Evolutionary conservation across 2,329 filamentous ascomycete genomes (phyloP).

Genomic region (Scopulariopsis brevicaulis): DNA sequence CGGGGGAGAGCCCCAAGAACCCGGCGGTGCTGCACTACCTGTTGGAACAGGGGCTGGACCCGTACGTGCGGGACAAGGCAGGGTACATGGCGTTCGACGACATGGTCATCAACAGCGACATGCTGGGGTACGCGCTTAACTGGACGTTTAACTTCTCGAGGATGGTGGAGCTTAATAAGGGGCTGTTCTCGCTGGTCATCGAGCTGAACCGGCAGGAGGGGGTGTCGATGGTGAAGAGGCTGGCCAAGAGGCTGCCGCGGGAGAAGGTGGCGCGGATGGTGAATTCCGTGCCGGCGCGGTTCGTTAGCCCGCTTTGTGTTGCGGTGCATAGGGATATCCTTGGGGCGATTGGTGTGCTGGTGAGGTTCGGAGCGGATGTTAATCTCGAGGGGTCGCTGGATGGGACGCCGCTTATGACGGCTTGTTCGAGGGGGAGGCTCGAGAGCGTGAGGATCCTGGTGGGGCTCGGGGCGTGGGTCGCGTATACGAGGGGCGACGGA

Average conservation of each 20-base stretch:
- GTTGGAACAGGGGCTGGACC: constrained; percentile 5
- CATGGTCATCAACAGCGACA: constrained; percentile 59
- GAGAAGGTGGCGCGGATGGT: background rate
- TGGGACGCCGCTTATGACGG: constrained; percentile 10
- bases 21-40: constrained; percentile 8
- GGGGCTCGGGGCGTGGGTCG: constrained; percentile 5
- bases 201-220: constrained; percentile 1
- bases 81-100: constrained; percentile 5
- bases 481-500: background rate
- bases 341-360: constrained; percentile 7
- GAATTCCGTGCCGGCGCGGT: background rate
- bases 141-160: constrained; percentile 42
- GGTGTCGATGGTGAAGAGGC: background rate
- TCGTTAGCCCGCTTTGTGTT: constrained; percentile 1
- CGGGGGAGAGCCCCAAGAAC: constrained; percentile 3
- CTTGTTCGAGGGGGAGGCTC: constrained; percentile 5
- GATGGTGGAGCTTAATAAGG: constrained; percentile 2
- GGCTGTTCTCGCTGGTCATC: constrained; percentile 2
- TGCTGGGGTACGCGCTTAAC: constrained; percentile 80
- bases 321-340: constrained; percentile 1
- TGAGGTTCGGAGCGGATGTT: constrained; percentile 5
- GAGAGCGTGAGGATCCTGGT: constrained; percentile 6
- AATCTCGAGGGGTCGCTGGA: constrained; percentile 6
- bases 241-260: constrained; percentile 3
- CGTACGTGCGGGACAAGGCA: constrained; percentile 6